Evolutionary conservation across 495 filamentous ascomycete species (phyloP), one percentile per base, ranked within the genome.

Genomic region (Clohesyomyces aquaticus): DNA sequence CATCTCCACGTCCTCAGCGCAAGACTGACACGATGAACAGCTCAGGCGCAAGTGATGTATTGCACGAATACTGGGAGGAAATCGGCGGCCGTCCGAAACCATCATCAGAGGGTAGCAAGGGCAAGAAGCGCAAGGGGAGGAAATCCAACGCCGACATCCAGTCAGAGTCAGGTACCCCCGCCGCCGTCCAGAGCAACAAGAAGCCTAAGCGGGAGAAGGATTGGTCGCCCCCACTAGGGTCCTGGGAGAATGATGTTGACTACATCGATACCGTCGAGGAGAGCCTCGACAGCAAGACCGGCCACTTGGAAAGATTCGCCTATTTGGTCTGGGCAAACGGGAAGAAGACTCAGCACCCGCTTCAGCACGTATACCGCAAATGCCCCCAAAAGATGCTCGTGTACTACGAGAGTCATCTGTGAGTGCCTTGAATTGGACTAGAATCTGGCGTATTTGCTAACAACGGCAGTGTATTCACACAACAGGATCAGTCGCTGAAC

Each of bases 221-320:
- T 14, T 85, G 83, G 83, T 60, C 76, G 0, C 80, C 83, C 10
- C 81, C 81, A 26, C 68, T 71, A 6, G 81, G 84, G 35, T 76
- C 68, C 58, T 89, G 86, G 86, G 86, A 88, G 38, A 69, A 77
- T 3, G 73, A 85, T 19, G 77, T 89, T 2, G 65, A 77, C 25
- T 69, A 54, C 1, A 78, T 89, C 16, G 80, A 87, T 26, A 86
- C 85, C 0, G 80, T 88, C 42, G 74, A 82, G 53, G 78, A 84
- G 28, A 59, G 32, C 4, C 14, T 48, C 6, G 55, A 73, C 28
- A 27, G 41, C 14, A 67, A 43, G 76, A 84, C 54, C 62, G 72
- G 18, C 64, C 73, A 73, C 14, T 59, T 67, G 4, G 71, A 62
- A 23, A 64, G 83, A 3, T 78, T 77, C 41, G 86, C 79, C 0